Evolutionary conservation across 208 protist species (phyloP), one percentile per base, ranked within the genome.

Genomic region (Leishmania amazonensis): DNA sequence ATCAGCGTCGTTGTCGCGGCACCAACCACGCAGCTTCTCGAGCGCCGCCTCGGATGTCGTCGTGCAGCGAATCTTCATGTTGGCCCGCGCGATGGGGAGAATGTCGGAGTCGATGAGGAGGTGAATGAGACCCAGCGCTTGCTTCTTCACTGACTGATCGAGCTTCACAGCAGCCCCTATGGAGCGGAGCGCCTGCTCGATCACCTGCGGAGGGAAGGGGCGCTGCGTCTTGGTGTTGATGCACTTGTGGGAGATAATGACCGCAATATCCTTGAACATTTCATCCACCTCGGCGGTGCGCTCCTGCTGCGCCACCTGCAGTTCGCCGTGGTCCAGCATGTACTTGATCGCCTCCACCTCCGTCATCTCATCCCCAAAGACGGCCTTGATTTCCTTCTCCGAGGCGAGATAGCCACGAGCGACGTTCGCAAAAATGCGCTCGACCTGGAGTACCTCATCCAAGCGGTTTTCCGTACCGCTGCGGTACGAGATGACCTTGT

Each of bases 271-370:
- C 67, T 98, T 97, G 81, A 99, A 99, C 77, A 98, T 95, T 62
- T 95, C 91, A 40, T 99, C 98, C 42, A 98, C 89, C 78, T 99
- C 92, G 21, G 91, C 89, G 40, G 90, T 89, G n/a, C 99, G 94
- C 89, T 99, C 99, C 81, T 99, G 98, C 72, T 98, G 96, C 13
- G 98, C 98, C 11, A 99, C 98, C 85, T 99, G 99, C 49, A 99
- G 83, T 81, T 99, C 98, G 1, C 99, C 99, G 78, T 99, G 98
- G 13, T 95, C 84, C 8, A 99, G 90, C 85, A 99, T 99, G 71
- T 90, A 93, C 84, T 95, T 86, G 72, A 97, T 90, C 47, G 94
- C 94, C 65, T 95, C 89, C 74, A 90, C 62, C 76, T 97, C 91
- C 42, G 81, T 91, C 76, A 86, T 92, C 35, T 89, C 81, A 11